Evolutionary conservation across 116 monocot species (phyloP), one percentile per base, ranked within the genome.

Genomic region (Cymodocea nodosa): DNA sequence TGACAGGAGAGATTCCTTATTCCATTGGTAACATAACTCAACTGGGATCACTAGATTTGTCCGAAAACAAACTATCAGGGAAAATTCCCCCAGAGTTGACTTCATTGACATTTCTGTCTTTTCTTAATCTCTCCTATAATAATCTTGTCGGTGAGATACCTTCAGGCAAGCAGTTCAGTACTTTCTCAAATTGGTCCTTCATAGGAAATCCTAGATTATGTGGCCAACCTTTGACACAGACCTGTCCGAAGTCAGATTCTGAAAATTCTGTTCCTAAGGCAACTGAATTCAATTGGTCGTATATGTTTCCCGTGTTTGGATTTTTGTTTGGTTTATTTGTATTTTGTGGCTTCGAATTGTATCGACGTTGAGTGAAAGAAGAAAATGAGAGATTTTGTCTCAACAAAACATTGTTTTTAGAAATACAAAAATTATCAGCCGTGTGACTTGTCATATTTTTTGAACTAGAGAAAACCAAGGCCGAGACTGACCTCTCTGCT

Each of bases 11-110:
- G 36, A 82, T 93, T 51, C 93, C 89, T 36, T 5, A 51, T 8
- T 69, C 71, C 15, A 40, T 93, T 48, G 80, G 85, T 19, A 64
- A 74, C 4, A 60, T 92, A 24, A 25, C 1, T 20, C 72, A 80
- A 19, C 73, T 92, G 2, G 93, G 85, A 60, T 81, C 93, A 3
- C 57, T 93, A 51, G 89, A 93, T 75, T 74, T 93, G 37, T 85
- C 85, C 0, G 15, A 17, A 0, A 93, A 93, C 71, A 20, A 63
- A 7, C 74, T 93, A 40, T 80, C 82, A 0, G 86, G 89, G 0
- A 34, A 76, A 6, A 93, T 89, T 36, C 93, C 89, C 15, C 23
- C 37, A 17, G 59, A 63, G 30, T 48, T 93, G 16, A 59, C 70
- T 25, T 25, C 15, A 10, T 71, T 93, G 17, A 81, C 71, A 10